Conservation (phyloP, 371 early-diverging fungal species). For the Syncephalastrum contaminatum region DNA sequence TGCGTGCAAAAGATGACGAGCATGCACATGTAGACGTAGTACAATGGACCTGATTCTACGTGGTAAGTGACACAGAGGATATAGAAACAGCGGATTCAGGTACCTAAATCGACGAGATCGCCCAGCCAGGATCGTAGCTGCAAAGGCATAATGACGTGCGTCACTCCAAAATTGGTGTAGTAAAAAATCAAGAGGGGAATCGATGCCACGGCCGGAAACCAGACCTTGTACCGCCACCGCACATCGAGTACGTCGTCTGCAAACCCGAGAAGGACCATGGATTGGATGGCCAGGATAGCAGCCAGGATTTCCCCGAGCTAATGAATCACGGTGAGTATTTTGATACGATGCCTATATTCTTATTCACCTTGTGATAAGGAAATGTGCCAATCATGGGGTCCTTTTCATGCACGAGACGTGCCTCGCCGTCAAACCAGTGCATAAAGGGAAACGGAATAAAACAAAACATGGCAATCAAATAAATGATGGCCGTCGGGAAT, state of each 20-base stretch:
- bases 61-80: not conserved
- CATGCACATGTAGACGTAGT: constrained; percentile 91
- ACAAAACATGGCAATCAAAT: constrained; percentile 83
- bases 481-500: constrained; percentile 58
- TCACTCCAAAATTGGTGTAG: constrained; percentile 85
- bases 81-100: not conserved
- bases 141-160: constrained; percentile 83
- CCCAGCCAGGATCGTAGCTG: constrained; percentile 77
- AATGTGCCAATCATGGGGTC: constrained; percentile 53
- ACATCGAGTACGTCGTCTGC: constrained; percentile 98
- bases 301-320: constrained; percentile 86
- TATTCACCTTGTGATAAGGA: constrained; percentile 68
- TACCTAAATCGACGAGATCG: constrained; percentile 80
- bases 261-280: constrained; percentile 96
- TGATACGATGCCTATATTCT: no score
- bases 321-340: no score
- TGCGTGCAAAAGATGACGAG: constrained; percentile 95
- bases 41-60: constrained; percentile 65
- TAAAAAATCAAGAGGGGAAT: constrained; percentile 95
- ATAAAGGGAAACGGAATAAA: constrained; percentile 94
- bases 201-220: constrained; percentile 92
- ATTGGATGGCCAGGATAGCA: constrained; percentile 84
- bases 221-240: constrained; percentile 94
- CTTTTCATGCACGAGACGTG: constrained; percentile 33
- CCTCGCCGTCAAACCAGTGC: constrained; percentile 63